These are phyloP conservation scores for Diaporthe ilicicola DNA, from an alignment of 2,329 filamentous ascomycete species.

Conservation along the genomic window DNA sequence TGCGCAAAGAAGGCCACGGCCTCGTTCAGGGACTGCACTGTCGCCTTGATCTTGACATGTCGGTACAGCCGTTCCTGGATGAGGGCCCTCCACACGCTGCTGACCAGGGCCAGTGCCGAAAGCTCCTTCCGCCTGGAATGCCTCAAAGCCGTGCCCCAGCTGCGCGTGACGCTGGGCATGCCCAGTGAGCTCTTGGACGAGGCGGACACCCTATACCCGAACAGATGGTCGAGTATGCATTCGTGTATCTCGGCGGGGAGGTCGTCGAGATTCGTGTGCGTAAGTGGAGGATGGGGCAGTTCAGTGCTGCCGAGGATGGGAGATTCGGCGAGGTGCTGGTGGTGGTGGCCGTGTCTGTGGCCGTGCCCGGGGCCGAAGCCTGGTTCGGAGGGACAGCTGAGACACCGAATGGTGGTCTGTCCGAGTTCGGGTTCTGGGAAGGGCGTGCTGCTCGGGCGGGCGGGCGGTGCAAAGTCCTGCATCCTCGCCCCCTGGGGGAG, in stretches of 20 bases:
- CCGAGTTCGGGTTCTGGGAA: constrained; percentile 64
- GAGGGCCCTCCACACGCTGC: constrained; percentile 69
- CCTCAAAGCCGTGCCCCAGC: constrained; percentile 71
- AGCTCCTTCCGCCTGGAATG: constrained; percentile 74
- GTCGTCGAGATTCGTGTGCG: constrained; percentile 53
- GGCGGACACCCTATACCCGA: constrained; percentile 72
- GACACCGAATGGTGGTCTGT: constrained; percentile 51
- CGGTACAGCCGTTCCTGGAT: constrained; percentile 78
- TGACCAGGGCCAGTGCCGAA: constrained; percentile 71
- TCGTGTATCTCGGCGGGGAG: constrained; percentile 78
- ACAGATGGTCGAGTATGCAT: constrained; percentile 74
- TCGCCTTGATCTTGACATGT: constrained; percentile 80
- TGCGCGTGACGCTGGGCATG: constrained; percentile 61
- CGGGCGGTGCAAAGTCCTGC: constrained; percentile 57
- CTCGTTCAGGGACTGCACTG: constrained; percentile 66
- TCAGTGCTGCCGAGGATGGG: constrained; percentile 34
- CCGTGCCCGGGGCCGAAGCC: constrained; percentile 40
- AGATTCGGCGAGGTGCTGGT: constrained; percentile 29
- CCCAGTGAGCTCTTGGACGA: constrained; percentile 64
- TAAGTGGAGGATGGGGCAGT: constrained; percentile 19
- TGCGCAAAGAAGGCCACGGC: constrained; percentile 67
- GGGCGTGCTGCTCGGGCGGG: constrained; percentile 67
- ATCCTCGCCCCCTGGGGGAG: constrained; percentile 54
- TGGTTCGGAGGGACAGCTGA: constrained; percentile 48
- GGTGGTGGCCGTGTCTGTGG: constrained; percentile 36